phyloP scores from a whole-genome alignment of 1,139 yeast species.

The Diutina scorzettiae region DNA sequence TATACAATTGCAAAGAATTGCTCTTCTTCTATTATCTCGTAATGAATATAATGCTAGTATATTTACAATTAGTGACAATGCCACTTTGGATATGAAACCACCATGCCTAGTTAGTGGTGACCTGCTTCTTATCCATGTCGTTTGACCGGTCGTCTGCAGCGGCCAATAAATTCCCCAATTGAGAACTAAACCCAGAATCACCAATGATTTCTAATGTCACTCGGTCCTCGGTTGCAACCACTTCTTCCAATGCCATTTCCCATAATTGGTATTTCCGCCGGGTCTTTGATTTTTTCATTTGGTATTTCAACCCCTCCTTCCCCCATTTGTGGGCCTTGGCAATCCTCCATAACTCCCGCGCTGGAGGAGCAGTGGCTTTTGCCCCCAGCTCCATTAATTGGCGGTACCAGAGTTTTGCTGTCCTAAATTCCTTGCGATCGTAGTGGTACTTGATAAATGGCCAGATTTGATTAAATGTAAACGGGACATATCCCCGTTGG shows the following conservation, averaged over 20 bases:
- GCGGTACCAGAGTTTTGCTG: slow-evolving; percentile 29
- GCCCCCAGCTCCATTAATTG: slow-evolving; percentile 24
- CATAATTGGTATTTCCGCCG: background rate
- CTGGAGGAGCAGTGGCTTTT: slow-evolving; percentile 16
- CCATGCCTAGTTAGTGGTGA: background rate
- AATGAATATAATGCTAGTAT: no score
- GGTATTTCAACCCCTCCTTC: background rate
- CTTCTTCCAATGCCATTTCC: slow-evolving; percentile 3
- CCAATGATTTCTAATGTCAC: slow-evolving; percentile 4
- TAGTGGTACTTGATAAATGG: slow-evolving; percentile 31
- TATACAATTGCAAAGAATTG: no score
- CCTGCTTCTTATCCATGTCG: background rate
- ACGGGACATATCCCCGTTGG: slow-evolving; percentile 18
- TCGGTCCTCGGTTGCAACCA: slow-evolving; percentile 1
- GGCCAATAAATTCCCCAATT: background rate
- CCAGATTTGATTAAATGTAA: slow-evolving; percentile 28
- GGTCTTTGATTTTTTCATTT: background rate
- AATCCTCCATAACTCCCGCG: slow-evolving; percentile 21
- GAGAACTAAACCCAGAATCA: background rate
- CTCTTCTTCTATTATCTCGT: no score
- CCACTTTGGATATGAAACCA: background rate
- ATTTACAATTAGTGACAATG: background rate
- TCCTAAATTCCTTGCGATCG: slow-evolving; percentile 17
- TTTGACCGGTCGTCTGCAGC: no score
- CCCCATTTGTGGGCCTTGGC: slow-evolving; percentile 17